Conservation (phyloP, 2,329 filamentous ascomycete genomes). For the Colletotrichum orchidophilum region DNA sequence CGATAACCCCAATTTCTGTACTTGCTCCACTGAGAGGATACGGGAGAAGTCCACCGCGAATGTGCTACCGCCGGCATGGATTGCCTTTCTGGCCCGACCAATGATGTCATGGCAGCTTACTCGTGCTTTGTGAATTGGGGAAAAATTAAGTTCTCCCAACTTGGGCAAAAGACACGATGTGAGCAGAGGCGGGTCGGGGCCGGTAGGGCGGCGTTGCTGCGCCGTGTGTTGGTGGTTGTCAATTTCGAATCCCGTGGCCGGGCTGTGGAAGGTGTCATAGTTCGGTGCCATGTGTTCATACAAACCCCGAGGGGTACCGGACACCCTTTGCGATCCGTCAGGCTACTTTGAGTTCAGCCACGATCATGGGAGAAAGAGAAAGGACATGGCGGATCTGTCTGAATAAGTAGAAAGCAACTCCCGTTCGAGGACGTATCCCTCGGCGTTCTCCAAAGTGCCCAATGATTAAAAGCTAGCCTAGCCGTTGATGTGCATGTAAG, state of each 20-base stretch:
- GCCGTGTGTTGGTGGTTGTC: neutral
- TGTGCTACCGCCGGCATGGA: slow-evolving; percentile 10
- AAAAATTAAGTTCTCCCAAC: neutral
- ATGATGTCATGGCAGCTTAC: slow-evolving; percentile 24
- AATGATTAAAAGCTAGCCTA: neutral
- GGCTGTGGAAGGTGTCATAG: neutral
- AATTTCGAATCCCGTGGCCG: neutral
- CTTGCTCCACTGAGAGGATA: slow-evolving; percentile 2
- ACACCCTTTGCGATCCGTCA: neutral
- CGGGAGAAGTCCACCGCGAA: slow-evolving; percentile 3
- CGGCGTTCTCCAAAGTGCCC: neutral
- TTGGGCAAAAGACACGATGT: slow-evolving; percentile 19
- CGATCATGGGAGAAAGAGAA: neutral
- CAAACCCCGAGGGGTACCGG: slow-evolving; percentile 11
- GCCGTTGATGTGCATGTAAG: slow-evolving; percentile 15
- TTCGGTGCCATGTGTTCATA: neutral
- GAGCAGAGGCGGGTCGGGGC: neutral
- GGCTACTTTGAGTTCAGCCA: neutral
- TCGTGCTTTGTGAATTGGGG: neutral
- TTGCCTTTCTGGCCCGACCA: slow-evolving; percentile 3
- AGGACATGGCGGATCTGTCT: neutral
- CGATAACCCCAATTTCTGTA: neutral
- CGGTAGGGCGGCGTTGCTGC: neutral
- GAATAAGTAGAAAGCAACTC: neutral
- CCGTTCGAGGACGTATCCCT: neutral